A percentile compares a stretch with the other conserved stretches of the same genome.
Conservation (phyloP, 768 basidiomycete species). For the Pholiota microspora region DNA sequence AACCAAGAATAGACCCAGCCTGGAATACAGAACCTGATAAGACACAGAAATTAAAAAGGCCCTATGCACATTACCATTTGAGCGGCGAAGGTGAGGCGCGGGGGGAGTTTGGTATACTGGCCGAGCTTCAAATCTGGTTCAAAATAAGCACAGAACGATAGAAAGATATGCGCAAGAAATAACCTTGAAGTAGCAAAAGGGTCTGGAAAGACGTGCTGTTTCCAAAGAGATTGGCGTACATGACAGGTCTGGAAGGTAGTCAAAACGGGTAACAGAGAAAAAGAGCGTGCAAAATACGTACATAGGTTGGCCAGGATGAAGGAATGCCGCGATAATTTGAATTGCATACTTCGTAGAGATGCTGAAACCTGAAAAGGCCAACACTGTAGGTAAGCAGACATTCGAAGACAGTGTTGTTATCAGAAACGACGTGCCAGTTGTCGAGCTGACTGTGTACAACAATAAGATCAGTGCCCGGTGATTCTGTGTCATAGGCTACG, state of each 20-base stretch:
- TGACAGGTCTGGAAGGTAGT: constrained; percentile 36
- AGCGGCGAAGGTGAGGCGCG: constrained; percentile 58
- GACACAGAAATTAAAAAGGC: neutral
- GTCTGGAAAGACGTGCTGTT: constrained; percentile 54
- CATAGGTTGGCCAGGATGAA: constrained; percentile 49
- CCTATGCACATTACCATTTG: constrained; percentile 38
- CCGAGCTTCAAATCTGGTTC: constrained; percentile 65
- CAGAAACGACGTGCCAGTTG: constrained; percentile 18
- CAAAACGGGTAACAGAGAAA: constrained; percentile 1
- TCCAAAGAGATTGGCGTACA: constrained; percentile 57
- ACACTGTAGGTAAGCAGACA: too few relatives aligned
- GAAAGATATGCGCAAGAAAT: neutral
- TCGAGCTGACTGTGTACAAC: constrained; percentile 14
- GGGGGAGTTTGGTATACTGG: constrained; percentile 65
- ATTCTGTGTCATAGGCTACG: too few relatives aligned
- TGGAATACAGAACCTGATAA: neutral
- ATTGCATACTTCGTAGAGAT: constrained; percentile 50
- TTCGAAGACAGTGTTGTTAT: too few relatives aligned
- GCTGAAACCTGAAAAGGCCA: constrained; percentile 30
- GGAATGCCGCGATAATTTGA: constrained; percentile 49
- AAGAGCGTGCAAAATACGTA: constrained; percentile 15
- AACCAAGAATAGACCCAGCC: constrained; percentile 47
- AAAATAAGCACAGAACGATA: constrained; percentile 17
- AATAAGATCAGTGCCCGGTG: too few relatives aligned
- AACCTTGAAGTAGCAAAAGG: constrained; percentile 48